A percentile compares a stretch with the other conserved stretches of the same genome.
These are phyloP conservation scores for Salvia rosmarinus DNA, from an alignment of 257 asterid species.

Conservation along the genomic window DNA sequence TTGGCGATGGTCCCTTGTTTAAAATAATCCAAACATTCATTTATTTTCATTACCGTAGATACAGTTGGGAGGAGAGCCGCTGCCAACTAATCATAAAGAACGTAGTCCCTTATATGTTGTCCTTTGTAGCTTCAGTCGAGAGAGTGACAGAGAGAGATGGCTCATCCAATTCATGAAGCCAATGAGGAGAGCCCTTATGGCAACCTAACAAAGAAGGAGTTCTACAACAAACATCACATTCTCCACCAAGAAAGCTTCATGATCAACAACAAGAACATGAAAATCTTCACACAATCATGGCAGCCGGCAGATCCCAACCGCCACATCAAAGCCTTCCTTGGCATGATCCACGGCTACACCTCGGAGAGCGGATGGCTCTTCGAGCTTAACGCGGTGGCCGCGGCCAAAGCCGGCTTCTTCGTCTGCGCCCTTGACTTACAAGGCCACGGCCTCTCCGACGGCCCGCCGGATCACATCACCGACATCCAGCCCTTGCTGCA, in stretches of 20 bases:
- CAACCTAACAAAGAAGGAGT: constrained; percentile 53
- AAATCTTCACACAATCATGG: constrained; percentile 76
- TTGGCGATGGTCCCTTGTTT: background rate
- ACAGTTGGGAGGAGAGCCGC: constrained; percentile 38
- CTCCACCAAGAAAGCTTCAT: constrained; percentile 62
- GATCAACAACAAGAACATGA: constrained; percentile 55
- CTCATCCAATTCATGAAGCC: constrained; percentile 80
- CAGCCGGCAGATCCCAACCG: constrained; percentile 41
- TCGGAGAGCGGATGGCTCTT: constrained; percentile 79
- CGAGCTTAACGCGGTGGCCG: constrained; percentile 76
- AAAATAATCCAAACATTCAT: constrained; percentile 31
- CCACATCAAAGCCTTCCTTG: constrained; percentile 53
- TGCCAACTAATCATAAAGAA: constrained; percentile 28
- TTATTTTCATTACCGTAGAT: constrained; percentile 34
- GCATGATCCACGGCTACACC: constrained; percentile 86
- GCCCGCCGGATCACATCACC: constrained; percentile 58
- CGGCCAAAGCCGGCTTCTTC: constrained; percentile 69
- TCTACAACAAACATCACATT: constrained; percentile 64
- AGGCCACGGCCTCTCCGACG: constrained; percentile 82
- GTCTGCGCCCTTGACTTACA: constrained; percentile 73
- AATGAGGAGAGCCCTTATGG: constrained; percentile 83
- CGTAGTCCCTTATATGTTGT: constrained; percentile 1
- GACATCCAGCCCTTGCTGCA: constrained; percentile 49
- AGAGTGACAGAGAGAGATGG: constrained; percentile 41
- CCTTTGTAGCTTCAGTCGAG: background rate